These are phyloP conservation scores for Pichia insulana DNA, from an alignment of 805 yeast species.

Conservation along the genomic window DNA sequence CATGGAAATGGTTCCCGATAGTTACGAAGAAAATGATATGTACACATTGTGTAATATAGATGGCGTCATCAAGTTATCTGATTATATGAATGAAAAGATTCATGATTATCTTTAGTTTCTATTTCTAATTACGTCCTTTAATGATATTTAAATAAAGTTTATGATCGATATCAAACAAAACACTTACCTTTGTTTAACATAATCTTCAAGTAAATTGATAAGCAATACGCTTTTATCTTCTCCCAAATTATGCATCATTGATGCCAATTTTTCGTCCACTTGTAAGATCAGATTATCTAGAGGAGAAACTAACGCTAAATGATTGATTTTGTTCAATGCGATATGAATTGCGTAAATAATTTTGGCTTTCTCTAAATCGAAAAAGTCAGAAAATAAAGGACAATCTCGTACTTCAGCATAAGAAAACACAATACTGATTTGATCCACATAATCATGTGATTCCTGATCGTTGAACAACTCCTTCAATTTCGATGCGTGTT, in stretches of 20 bases:
- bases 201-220: constrained; percentile 39
- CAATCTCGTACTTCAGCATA: constrained; percentile 38
- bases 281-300: constrained; percentile 17
- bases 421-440: constrained; percentile 44
- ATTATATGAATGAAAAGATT: constrained; percentile 37
- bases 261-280: constrained; percentile 17
- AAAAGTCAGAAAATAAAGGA: constrained; percentile 30
- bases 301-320: constrained; percentile 14
- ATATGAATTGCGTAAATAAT: constrained; percentile 34
- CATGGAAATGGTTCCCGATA: constrained; percentile 45
- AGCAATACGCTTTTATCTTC: constrained; percentile 29
- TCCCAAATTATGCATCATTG: constrained; percentile 12
- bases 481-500: constrained; percentile 32
- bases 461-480: constrained; percentile 23
- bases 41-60: constrained; percentile 44
- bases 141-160: too few species aligned
- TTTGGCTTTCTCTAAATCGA: constrained; percentile 29
- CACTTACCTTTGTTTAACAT: constrained; percentile 24
- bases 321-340: constrained; percentile 20
- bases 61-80: constrained; percentile 47
- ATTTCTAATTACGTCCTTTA: too few species aligned
- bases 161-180: neutral
- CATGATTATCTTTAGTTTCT: constrained; percentile 8
- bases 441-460: constrained; percentile 32
- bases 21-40: constrained; percentile 51